Base-by-base conservation (phyloP, 768 basidiomycete genomes). In the Naganishia onofrii region DNA sequence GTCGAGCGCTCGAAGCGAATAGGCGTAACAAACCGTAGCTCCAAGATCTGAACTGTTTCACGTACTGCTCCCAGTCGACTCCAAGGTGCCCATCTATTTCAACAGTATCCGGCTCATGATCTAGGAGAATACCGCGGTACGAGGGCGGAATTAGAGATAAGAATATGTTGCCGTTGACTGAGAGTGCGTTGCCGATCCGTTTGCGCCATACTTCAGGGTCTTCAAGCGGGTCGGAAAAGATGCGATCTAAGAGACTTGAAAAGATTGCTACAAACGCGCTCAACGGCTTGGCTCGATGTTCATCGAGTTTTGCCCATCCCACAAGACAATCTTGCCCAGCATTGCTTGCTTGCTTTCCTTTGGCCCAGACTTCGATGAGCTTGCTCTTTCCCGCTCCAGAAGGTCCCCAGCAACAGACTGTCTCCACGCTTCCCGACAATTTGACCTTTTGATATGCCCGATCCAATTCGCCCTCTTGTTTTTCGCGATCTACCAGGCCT, bases 281-380 rank as follows among this genome's bases (percentile, higher is more conserved):
- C 46, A 95, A 82, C 4, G 85, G 76, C 80, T 94, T 87, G 31
- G 93, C 81, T 28, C 90, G 82, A 46, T 89, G 83, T 57, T 84
- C 85, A 79, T 91, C 85, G 17, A 85, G 82, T 80, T 98, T 71
- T 23, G 70, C 70, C 38, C 64, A 38, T 12, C 38, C 70, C 5
- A 71, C 57, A 32, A 71, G 38, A 26, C 66, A 67, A 7, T 68
- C 63, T 23, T 44, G 42, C 19, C 68, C 56, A 10, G 68, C 64
- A 29, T 57, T 54, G 64, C 32, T 48, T 19, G 55, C 58, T 52
- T 60, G 34, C 32, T 63, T 60, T 51, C 23, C 10, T 52, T 34
- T 38, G 29, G 57, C 29, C 70, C 70, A 71, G 13, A 21, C 28
- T 23, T 71, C 70, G 6, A 71, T 29, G 34, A 67, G 57, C n/a